Evolutionary conservation across 2,329 filamentous ascomycete species (phyloP).

Genomic region (Pseudogymnoascus sp.): DNA sequence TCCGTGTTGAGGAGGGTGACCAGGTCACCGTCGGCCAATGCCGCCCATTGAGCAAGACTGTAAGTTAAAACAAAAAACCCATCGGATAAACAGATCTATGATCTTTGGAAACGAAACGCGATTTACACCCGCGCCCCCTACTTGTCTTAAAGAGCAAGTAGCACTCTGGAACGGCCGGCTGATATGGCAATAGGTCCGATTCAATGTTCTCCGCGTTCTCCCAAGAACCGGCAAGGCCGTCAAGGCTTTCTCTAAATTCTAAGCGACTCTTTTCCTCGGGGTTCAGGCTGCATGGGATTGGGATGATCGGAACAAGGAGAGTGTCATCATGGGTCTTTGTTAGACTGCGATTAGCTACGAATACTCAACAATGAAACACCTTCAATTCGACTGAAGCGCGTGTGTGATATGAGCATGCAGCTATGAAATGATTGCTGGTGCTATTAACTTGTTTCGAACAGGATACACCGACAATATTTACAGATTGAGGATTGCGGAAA

Average conservation of each 20-base stretch:
- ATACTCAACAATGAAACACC: conserved; percentile 8
- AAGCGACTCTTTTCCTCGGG: conserved; percentile 36
- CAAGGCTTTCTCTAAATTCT: conserved; percentile 99
- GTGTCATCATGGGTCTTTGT: conserved; percentile 21
- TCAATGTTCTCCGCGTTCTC: conserved; percentile 98
- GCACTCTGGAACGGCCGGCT: conserved; percentile 13
- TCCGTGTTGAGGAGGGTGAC: conserved; percentile 99
- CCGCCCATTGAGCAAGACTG: conserved; percentile 98
- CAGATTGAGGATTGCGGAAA: background rate
- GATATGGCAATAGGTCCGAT: conserved; percentile 62
- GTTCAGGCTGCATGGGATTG: conserved; percentile 27
- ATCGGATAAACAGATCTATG: conserved; percentile 10
- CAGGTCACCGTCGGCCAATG: conserved; percentile 99
- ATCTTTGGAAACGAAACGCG: conserved; percentile 10
- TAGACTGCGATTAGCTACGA: conserved; percentile 8
- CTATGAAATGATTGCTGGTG: conserved; percentile 3
- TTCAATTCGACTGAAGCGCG: conserved; percentile 7
- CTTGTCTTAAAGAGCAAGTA: conserved; percentile 4
- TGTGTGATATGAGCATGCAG: conserved; percentile 7
- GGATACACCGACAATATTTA: background rate
- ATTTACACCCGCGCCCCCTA: conserved; percentile 10
- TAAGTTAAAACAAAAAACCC: conserved; percentile 45
- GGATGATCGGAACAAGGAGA: conserved; percentile 24
- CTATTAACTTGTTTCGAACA: conserved; percentile 5
- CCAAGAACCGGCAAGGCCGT: conserved; percentile 94